Base-by-base conservation (phyloP, 2,329 filamentous ascomycete species). In the Verticillium nonalfalfae region DNA sequence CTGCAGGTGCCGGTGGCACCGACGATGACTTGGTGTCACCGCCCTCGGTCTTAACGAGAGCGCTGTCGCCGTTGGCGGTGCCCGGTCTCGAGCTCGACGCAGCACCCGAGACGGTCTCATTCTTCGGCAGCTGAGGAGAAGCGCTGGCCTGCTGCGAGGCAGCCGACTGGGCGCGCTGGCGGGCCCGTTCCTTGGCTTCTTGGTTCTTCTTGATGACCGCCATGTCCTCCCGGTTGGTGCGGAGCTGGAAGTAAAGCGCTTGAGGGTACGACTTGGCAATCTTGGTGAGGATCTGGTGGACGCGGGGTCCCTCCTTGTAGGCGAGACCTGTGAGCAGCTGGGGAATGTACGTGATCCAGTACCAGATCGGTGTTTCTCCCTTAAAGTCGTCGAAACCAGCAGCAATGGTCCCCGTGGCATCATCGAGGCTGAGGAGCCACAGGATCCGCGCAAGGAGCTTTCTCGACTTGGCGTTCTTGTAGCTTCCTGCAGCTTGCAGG, bases 281-380 rank as follows among this genome's bases (percentile, higher is more conserved):
- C 79, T 95, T 96, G 31, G 92, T 85, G 18, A 99, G 83, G 58
- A 99, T 91, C 58, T 86, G 85, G 72, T 95, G 90, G 55, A 94
- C 91, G 57, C 96, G 89, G 4, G 88, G 87, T 13, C 93, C 94
- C 75, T 99, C 96, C 68, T 94, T 93, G 71, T 97, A 89, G 2
- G 91, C 91, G 58, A 99, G 82, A 59, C 94, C 95, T 54, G 92
- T 94, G 36, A 99, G 85, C 52, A 99, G 83, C 75, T 99, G 95
- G 18, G 95, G 95, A 65, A 99, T 98, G 73, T 96, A 99, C 0
- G 94, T 98, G 68, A 98, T 97, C 95, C 95, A 99, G 77, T 98
- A 99, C 95, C 95, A 99, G 13, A 96, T 92, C 0, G 93, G 93
- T 2, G 93, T 96, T 68, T 99, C 96, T 59, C 95, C 95, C 79